Conservation (phyloP, 192 early-diverging fungal species). For the Borealophlyctis nickersoniae region DNA sequence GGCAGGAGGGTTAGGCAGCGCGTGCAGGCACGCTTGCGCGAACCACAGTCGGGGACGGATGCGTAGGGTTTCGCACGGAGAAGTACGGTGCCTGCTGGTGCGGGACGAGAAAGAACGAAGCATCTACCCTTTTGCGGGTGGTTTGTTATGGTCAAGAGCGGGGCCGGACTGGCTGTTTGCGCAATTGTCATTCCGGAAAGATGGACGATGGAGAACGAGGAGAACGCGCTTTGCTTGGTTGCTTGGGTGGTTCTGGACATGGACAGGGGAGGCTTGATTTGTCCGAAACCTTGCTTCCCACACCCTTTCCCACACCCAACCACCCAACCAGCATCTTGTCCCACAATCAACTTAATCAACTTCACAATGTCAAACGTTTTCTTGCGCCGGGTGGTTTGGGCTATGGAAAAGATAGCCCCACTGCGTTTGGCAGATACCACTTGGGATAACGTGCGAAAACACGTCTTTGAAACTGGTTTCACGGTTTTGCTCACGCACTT, state of each 20-base stretch:
- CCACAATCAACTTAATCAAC: too few species aligned
- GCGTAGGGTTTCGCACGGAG: constrained; percentile 30
- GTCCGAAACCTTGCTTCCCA: too few species aligned
- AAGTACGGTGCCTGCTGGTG: constrained; percentile 20
- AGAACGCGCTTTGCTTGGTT: too few species aligned
- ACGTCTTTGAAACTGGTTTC: neutral
- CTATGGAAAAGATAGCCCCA: constrained; percentile 84
- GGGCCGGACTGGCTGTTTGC: neutral
- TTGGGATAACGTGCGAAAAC: constrained; percentile 77
- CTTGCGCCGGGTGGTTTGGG: constrained; percentile 53
- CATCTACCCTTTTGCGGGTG: constrained; percentile 36
- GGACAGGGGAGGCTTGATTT: too few species aligned
- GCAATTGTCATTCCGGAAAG: neutral
- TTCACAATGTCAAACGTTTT: constrained; percentile 35
- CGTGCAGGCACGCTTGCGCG: constrained; percentile 28
- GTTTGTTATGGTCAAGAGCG: constrained; percentile 6
- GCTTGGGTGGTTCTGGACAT: too few species aligned
- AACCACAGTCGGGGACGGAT: constrained; percentile 27
- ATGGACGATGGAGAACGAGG: too few species aligned
- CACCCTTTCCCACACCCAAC: too few species aligned
- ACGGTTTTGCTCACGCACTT: neutral
- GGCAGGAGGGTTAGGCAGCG: constrained; percentile 24
- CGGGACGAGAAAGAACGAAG: constrained; percentile 11
- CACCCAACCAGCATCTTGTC: too few species aligned
- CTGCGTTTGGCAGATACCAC: constrained; percentile 71